Base-by-base conservation (phyloP, 495 filamentous ascomycete species). In the Ramalina peruviana region DNA sequence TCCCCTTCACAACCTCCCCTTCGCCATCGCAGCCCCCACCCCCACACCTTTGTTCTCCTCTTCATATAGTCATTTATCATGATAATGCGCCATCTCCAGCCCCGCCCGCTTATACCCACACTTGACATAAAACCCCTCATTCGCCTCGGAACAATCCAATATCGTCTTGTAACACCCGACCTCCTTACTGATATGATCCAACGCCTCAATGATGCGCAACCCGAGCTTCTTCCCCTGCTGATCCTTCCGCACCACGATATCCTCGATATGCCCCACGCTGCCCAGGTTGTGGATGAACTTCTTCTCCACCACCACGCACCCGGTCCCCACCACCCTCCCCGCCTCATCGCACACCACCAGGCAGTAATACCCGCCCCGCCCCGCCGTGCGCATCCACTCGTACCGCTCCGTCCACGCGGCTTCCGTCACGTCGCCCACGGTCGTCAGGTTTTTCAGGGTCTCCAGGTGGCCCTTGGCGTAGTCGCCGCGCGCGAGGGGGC, bases 61-160 rank as follows among this genome's bases (percentile, higher is more conserved):
- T 26, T 30, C 48, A 10, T 41, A 21, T 26, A 48, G 49, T 58
- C 53, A 55, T 40, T 57, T 53, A n/a, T 81, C 83, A 65, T 90
- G 88, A 64, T 95, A 94, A 67, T 94, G 88, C 40, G 88, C 92
- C 92, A 98, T 98, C 67, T 98, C 87, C 46, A 96, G 66, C 9
- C 92, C 92, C 21, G 88, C 93, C 42, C 88, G 72, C 67, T 86
- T 85, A 66, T 93, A 97, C 40, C 90, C 93, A 63, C 92, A 98
- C 76, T 98, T 98, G 57, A 94, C 78, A 65, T 98, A 98, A 72
- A 98, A 98, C 15, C 88, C 92, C 68, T 95, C 88, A 65, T 98
- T 98, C 56, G 83, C 68, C 61, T 86, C 82, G 9, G 77, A 82
- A 62, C 83, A 87, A 54, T 87, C 83, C 25, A 87, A 72, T 48